Conservation (phyloP, 345 rosid genomes). For the Dovyalis caffra region DNA sequence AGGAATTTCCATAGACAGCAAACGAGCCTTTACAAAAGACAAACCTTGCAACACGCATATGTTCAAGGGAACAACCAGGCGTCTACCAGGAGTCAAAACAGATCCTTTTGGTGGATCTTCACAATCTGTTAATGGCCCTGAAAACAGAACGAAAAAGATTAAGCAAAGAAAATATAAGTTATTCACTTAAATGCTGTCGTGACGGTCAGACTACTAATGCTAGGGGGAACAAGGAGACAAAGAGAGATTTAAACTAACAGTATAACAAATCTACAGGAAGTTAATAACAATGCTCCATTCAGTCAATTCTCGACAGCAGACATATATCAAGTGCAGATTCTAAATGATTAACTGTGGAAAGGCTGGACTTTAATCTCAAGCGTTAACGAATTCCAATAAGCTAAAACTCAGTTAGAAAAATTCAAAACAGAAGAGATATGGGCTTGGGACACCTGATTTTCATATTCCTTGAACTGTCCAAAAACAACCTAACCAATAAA, state of each 20-base stretch:
- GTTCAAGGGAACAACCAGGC: conserved; percentile 84
- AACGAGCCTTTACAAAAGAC: conserved; percentile 86
- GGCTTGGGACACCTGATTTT: neutral
- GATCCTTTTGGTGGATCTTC: conserved; percentile 48
- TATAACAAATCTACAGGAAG: neutral
- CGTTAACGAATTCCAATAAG: neutral
- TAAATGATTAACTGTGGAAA: neutral
- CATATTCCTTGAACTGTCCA: neutral
- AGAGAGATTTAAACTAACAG: neutral
- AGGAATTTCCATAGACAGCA: conserved; percentile 98
- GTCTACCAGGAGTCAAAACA: conserved; percentile 76
- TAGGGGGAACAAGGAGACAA: neutral
- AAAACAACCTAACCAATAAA: neutral
- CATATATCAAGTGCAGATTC: neutral
- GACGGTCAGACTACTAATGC: neutral
- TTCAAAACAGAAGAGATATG: neutral
- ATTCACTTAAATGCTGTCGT: neutral
- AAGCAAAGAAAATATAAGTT: neutral
- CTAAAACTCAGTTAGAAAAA: neutral
- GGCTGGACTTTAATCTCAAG: neutral
- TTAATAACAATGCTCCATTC: neutral
- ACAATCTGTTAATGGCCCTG: conserved; percentile 60
- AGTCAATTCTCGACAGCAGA: neutral
- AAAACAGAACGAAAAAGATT: conserved; percentile 24
- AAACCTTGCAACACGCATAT: conserved; percentile 87